Evolutionary conservation across 306 rosid genomes (phyloP), one percentile per base, ranked within the genome.

Genomic region (Fragaria nilgerrensis): DNA sequence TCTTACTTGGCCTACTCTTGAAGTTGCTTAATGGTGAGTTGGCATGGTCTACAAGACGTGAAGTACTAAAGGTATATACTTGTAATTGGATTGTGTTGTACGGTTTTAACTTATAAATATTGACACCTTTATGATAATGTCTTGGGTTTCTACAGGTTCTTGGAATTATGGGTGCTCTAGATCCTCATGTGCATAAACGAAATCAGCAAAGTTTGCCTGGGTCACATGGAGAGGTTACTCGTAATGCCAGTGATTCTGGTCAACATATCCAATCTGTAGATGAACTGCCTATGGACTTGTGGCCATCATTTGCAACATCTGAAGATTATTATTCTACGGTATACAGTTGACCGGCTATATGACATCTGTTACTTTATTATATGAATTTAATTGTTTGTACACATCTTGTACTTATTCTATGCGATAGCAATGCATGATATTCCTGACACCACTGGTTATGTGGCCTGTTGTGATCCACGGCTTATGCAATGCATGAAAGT

Each of bases 121-220:
- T 27, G 17, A 32, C 52, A 59, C 12, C 36, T 47, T 2, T 39
- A 41, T 25, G 58, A 53, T 78, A 76, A 80, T 34, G 49, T 72
- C 68, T 78, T 61, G 83, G 81, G 29, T 65, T 85, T 75, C 34
- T 34, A 53, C 73, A 95, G 99, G 99, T 95, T 77, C 96, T 95
- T 69, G 99, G 99, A 68, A 95, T 95, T 78, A 95, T 95, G 96
- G 99, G 99, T 78, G 99, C 99, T 78, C 80, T 95, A 79, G 99
- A 95, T 85, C 99, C 99, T 84, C 99, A 92, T 85, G 87, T 75
- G 78, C 93, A 95, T 82, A 95, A 95, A 82, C 79, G 87, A 81
- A 92, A 95, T 83, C 97, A 92, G 76, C 88, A 77, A 87, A 78
- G 87, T 73, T 85, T 87, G 87, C 91, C 93, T 7, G 99, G 97